phyloP scores from a whole-genome alignment of 208 protist genomes.

The Trypanosoma congolense region DNA sequence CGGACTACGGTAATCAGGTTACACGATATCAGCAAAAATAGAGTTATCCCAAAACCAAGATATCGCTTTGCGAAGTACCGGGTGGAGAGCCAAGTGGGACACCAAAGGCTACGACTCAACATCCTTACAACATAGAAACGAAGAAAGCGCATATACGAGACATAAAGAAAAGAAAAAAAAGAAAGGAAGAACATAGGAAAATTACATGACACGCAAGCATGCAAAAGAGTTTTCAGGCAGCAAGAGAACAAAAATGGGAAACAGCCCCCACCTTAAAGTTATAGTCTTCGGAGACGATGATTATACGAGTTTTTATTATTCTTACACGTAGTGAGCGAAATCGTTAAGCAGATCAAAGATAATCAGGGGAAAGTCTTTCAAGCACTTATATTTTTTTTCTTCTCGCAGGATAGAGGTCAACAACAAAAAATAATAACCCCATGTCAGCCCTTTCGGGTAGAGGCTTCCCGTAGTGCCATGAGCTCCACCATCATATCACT shows the following conservation, averaged over 20 bases:
- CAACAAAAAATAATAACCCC: not conserved
- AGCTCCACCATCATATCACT: conserved; percentile 26
- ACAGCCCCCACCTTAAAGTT: too few relatives aligned
- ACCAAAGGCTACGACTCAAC: not conserved
- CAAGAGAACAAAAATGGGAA: too few relatives aligned
- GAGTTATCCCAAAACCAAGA: conserved; percentile 3
- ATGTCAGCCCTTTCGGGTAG: not conserved
- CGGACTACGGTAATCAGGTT: not conserved
- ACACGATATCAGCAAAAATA: not conserved
- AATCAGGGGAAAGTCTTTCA: too few relatives aligned
- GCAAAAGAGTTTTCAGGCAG: too few relatives aligned
- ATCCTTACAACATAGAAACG: not conserved
- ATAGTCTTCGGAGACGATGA: too few relatives aligned
- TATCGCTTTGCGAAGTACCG: not conserved
- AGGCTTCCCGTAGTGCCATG: conserved; percentile 9
- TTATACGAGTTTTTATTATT: too few relatives aligned
- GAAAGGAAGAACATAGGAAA: not conserved
- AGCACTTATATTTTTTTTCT: too few relatives aligned
- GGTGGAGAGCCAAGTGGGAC: not conserved
- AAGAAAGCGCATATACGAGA: not conserved
- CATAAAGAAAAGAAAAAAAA: not conserved
- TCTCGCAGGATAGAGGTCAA: too few relatives aligned
- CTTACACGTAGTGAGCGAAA: too few relatives aligned
- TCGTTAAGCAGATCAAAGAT: too few relatives aligned
- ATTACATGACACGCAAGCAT: too few relatives aligned